Evolutionary conservation across 495 filamentous ascomycete genomes (phyloP).

Genomic region (Aspergillus egyptiacus): DNA sequence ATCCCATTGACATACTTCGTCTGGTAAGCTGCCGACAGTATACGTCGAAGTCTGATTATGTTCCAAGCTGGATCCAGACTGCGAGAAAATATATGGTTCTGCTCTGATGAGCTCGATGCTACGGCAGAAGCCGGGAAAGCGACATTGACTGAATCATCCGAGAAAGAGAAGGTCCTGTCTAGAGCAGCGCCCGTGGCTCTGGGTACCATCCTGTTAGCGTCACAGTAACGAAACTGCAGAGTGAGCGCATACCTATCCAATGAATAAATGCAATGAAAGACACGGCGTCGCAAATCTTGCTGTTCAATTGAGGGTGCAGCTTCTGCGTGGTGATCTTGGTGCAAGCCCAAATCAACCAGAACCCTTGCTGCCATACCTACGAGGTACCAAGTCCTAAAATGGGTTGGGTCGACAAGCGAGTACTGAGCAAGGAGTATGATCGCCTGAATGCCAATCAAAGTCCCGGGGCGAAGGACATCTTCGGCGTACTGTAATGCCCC

Average conservation of each 20-base stretch:
- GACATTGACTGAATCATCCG: conserved; percentile 78
- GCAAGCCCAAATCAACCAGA: conserved; percentile 79
- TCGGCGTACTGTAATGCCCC: conserved; percentile 71
- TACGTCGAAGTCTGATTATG: conserved; percentile 67
- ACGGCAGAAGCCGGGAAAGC: conserved; percentile 41
- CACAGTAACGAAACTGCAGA: not conserved
- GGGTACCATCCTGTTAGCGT: not conserved
- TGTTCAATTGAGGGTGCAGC: conserved; percentile 53
- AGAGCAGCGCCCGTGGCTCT: conserved; percentile 78
- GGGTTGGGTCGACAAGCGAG: conserved; percentile 76
- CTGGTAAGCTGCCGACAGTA: conserved; percentile 79
- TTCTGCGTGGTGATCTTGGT: conserved; percentile 76
- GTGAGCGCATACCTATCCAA: conserved; percentile 56
- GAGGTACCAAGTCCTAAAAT: conserved; percentile 87
- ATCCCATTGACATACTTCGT: conserved; percentile 67
- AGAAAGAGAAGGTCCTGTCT: conserved; percentile 80
- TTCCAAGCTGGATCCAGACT: conserved; percentile 50
- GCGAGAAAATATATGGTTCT: conserved; percentile 43
- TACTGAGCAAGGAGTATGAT: conserved; percentile 81
- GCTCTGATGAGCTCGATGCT: conserved; percentile 21
- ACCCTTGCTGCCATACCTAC: conserved; percentile 81
- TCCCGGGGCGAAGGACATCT: conserved; percentile 74
- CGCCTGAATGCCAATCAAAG: conserved; percentile 74
- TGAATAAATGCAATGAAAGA: conserved; percentile 82
- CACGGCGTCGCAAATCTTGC: conserved; percentile 67